phyloP scores from a whole-genome alignment of 306 rosid species.

The Senna siamea region DNA sequence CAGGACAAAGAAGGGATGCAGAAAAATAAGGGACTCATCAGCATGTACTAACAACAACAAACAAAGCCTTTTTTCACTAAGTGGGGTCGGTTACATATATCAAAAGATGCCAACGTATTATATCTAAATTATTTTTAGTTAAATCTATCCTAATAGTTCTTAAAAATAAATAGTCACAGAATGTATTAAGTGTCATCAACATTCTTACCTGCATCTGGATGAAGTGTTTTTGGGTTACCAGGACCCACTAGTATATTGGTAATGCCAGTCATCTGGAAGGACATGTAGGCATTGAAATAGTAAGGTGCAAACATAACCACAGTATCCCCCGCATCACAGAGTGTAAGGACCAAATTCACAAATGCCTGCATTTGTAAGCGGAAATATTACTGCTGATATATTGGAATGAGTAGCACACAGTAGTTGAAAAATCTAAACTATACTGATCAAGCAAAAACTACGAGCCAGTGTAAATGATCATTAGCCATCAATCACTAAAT shows the following conservation, averaged over 20 bases:
- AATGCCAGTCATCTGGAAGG: slow-evolving; percentile 79
- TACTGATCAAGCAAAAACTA: neutral
- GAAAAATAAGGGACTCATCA: too few relatives aligned
- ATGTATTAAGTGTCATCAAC: slow-evolving; percentile 5
- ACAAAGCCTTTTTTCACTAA: too few relatives aligned
- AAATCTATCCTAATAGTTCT: too few relatives aligned
- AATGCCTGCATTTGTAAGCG: slow-evolving; percentile 72
- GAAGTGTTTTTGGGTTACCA: slow-evolving; percentile 69
- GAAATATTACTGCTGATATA: slow-evolving; percentile 40
- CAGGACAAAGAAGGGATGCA: too few relatives aligned
- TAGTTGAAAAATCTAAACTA: slow-evolving; percentile 29
- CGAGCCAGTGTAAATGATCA: neutral
- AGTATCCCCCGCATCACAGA: slow-evolving; percentile 86
- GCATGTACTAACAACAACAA: too few relatives aligned
- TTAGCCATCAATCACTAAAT: neutral
- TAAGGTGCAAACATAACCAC: slow-evolving; percentile 80
- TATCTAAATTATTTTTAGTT: too few relatives aligned
- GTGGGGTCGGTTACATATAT: too few relatives aligned
- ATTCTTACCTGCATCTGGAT: slow-evolving; percentile 82
- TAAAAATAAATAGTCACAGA: too few relatives aligned
- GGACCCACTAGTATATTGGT: slow-evolving; percentile 89
- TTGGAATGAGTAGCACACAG: slow-evolving; percentile 35
- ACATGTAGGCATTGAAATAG: slow-evolving; percentile 79
- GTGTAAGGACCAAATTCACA: slow-evolving; percentile 89
- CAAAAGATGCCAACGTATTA: too few relatives aligned